Evolutionary conservation across 2,329 filamentous ascomycete species (phyloP).

Genomic region (Gyromitra esculenta): DNA sequence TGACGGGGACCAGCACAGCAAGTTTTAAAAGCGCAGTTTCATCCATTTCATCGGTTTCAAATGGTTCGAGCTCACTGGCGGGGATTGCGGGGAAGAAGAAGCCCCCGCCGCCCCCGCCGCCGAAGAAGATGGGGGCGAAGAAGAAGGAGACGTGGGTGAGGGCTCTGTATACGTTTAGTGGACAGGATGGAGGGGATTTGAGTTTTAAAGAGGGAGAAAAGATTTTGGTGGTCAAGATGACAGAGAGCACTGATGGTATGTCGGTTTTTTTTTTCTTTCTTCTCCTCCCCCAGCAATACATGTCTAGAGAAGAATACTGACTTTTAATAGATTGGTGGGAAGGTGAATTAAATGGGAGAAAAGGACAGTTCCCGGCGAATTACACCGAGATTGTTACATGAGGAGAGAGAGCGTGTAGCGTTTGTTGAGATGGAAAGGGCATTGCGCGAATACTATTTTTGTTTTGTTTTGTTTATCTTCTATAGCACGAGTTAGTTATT

Average conservation of each 20-base stretch:
- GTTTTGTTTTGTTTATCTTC: slow-evolving; percentile 5
- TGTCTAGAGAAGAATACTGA: not conserved
- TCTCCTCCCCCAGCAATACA: not conserved
- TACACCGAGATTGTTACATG: slow-evolving; percentile 67
- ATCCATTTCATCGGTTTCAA: slow-evolving; percentile 7
- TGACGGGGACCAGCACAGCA: slow-evolving; percentile 31
- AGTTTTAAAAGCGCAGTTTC: slow-evolving; percentile 36
- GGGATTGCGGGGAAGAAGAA: slow-evolving; percentile 72
- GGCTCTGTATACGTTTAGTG: slow-evolving; percentile 78
- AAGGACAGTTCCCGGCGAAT: slow-evolving; percentile 83
- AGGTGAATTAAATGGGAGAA: slow-evolving; percentile 74
- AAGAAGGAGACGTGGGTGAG: slow-evolving; percentile 68
- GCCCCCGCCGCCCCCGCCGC: slow-evolving; percentile 76
- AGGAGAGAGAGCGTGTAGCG: not conserved
- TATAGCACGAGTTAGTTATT: not conserved
- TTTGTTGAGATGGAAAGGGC: slow-evolving; percentile 3
- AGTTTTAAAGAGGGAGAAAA: slow-evolving; percentile 79
- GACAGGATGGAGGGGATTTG: slow-evolving; percentile 75
- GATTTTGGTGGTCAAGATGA: slow-evolving; percentile 81
- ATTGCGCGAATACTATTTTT: slow-evolving; percentile 17
- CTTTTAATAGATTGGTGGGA: slow-evolving; percentile 77
- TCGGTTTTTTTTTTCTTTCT: not conserved
- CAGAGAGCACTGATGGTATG: slow-evolving; percentile 72
- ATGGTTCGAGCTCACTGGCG: slow-evolving; percentile 56
- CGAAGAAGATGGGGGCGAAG: slow-evolving; percentile 64